A percentile compares a stretch with the other conserved stretches of the same genome.
Conservation (phyloP, 495 filamentous ascomycete genomes). For the Physcia stellaris region DNA sequence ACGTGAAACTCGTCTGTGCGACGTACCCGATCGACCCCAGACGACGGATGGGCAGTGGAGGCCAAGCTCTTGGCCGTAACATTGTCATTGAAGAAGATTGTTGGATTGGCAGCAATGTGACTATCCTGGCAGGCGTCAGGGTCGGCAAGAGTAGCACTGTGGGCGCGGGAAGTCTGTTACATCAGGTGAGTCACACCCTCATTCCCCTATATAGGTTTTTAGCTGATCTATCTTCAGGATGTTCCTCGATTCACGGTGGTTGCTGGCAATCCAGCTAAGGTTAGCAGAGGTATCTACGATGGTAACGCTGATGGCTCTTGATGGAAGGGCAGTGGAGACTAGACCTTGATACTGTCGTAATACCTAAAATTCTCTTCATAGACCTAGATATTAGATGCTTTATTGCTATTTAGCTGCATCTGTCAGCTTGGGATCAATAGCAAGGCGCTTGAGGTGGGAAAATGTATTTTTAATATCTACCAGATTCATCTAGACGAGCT, state of each 20-base stretch:
- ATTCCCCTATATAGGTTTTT: neutral
- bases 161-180: conserved; percentile 24
- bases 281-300: conserved; percentile 38
- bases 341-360: no score
- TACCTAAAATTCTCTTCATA: no score
- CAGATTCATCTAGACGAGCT: no score
- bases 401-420: no score
- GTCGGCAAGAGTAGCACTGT: conserved; percentile 33
- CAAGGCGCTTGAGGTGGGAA: no score
- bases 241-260: conserved; percentile 49
- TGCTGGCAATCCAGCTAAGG: conserved; percentile 47
- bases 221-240: conserved; percentile 38
- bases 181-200: conserved; percentile 9
- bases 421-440: no score
- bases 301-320: conserved; percentile 11
- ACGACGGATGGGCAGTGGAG: conserved; percentile 58
- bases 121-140: conserved; percentile 53
- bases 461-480: no score
- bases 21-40: conserved; percentile 65
- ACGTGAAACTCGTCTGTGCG: conserved; percentile 73
- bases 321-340: neutral
- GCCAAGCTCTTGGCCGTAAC: conserved; percentile 53
- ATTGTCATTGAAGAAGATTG: conserved; percentile 81
- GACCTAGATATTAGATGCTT: no score
- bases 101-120: conserved; percentile 75